Evolutionary conservation across 148 eudicot genomes (phyloP), one percentile per base, ranked within the genome.

Genomic region (Camellia granthamiana): DNA sequence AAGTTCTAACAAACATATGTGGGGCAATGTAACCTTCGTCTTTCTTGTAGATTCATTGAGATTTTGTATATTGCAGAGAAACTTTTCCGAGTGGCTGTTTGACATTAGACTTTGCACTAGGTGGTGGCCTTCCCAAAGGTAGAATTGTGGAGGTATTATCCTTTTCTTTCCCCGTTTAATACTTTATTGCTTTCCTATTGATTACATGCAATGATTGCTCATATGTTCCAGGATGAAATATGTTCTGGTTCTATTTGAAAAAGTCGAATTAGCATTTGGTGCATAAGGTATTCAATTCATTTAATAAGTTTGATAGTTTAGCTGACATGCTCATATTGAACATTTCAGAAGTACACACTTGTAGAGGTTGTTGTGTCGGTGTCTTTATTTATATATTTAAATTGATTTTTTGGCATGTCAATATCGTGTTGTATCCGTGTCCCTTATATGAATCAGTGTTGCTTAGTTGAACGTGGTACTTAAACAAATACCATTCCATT

Each of bases 1-100:
- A 69, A 52, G 70, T 52, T 77, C 49, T 65, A 49, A 65, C 69
- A 42, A 64, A 23, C 15, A 77, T 23, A 49, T 6, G 59, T 13
- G 11, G 21, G 46, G 61, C 69, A 46, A 63, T 77, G 56, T 51
- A 6, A 46, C 59, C 18, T 51, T 77, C 38, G 9, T 77, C 60
- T 51, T 52, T n/a, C 30, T 77, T 16, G 62, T 23, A 44, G 79
- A 44, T 19, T 7, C 49, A 69, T 69, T 70, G 16, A 72, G 51
- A 42, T 56, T 84, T 77, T 61, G 43, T 79, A 55, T 72, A 69
- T 79, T 88, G 83, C 85, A 95, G 98, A 81, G 98, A 95, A 90
- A 95, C 98, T 58, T 95, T 95, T 86, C 98, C 98, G 18, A 95
- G 98, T 86, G 98, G 98, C 66, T 93, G 97, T 85, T 86, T 95